phyloP scores from a whole-genome alignment of 2,329 filamentous ascomycete species.

The Stylonectria norvegica region DNA sequence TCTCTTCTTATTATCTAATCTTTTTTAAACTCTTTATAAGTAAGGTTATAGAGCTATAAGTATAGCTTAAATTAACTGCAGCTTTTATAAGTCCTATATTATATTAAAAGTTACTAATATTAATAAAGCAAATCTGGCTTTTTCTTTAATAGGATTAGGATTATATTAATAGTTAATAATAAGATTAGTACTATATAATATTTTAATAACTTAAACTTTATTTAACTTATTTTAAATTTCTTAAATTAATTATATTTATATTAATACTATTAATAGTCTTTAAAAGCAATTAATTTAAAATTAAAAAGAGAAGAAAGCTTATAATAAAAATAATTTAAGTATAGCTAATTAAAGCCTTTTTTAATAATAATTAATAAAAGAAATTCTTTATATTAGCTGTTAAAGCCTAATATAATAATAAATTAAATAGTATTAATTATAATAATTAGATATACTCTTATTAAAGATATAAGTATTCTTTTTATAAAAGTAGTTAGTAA shows the following conservation, averaged over 20 bases:
- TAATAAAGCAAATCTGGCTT: not conserved
- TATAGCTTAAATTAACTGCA: slow-evolving; percentile 9
- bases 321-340: not conserved
- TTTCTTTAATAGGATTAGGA: slow-evolving; percentile 1
- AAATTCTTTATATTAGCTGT: not conserved
- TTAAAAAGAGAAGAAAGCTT: not conserved
- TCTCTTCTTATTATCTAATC: slow-evolving; percentile 4
- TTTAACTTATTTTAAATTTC: not conserved
- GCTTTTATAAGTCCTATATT: slow-evolving; percentile 7
- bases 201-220: not conserved
- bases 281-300: not conserved
- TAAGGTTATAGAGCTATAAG: slow-evolving; percentile 7
- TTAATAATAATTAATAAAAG: slow-evolving; percentile 4
- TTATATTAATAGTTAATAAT: slow-evolving; percentile 3
- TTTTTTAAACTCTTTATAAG: slow-evolving; percentile 7
- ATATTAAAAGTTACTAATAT: slow-evolving; percentile 3
- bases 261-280: slow-evolving; percentile 1
- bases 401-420: not conserved
- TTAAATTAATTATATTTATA: not conserved
- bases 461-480: slow-evolving; percentile 2
- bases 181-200: too few relatives aligned
- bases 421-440: not conserved
- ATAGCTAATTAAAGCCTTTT: slow-evolving; percentile 6
- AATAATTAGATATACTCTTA: not conserved
- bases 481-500: slow-evolving; percentile 8